These are phyloP conservation scores for Sporodiniella umbellata DNA, from an alignment of 371 early-diverging fungal genomes.

Conservation along the genomic window DNA sequence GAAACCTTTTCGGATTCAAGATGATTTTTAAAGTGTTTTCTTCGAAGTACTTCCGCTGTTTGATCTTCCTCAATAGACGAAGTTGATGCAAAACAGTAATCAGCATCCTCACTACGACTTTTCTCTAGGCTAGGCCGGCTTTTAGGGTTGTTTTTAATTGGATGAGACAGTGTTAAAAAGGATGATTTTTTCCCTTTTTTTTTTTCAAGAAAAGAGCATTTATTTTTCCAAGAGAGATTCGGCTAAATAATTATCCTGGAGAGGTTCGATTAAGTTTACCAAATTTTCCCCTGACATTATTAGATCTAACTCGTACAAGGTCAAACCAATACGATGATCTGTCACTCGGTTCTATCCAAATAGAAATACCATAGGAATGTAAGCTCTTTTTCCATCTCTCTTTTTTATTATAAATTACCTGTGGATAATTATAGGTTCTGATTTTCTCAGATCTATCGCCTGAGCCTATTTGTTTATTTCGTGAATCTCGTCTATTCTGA, in stretches of 20 bases:
- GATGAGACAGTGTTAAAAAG: neutral
- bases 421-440: conserved; percentile 83
- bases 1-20: too few relatives aligned
- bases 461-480: conserved; percentile 64
- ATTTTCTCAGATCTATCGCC: conserved; percentile 85
- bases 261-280: conserved; percentile 50
- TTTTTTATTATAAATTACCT: conserved; percentile 28
- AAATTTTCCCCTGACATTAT: conserved; percentile 60
- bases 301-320: conserved; percentile 67
- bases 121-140: neutral
- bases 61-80: conserved; percentile 39
- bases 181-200: neutral
- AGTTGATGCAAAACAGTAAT: conserved; percentile 41
- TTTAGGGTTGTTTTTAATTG: neutral
- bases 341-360: conserved; percentile 66
- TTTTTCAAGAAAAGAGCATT: conserved; percentile 3
- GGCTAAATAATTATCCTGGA: conserved; percentile 42
- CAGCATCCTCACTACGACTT: conserved; percentile 5
- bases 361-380: too few relatives aligned
- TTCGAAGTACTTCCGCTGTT: conserved; percentile 30
- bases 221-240: conserved; percentile 29
- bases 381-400: too few relatives aligned
- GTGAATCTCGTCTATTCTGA: conserved; percentile 54
- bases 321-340: conserved; percentile 81
- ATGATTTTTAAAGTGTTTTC: conserved; percentile 18